Conservation (phyloP, 257 asterid species). For the Solanum sparsipilum region DNA sequence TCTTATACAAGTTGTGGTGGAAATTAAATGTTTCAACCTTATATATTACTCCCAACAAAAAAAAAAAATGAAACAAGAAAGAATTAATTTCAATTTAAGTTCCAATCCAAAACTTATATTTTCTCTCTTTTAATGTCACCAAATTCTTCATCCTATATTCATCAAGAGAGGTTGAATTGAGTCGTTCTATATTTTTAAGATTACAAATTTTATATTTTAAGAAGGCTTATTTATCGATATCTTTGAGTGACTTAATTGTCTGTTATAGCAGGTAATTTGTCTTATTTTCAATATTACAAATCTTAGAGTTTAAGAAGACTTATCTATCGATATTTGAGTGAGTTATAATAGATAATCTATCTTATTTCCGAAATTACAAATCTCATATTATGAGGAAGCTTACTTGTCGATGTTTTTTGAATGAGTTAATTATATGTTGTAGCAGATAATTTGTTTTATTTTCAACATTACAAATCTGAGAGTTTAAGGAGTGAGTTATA, state of each 20-base stretch:
- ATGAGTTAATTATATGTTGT: neutral
- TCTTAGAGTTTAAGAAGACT: neutral
- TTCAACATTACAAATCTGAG: neutral
- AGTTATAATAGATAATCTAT: neutral
- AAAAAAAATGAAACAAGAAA: neutral
- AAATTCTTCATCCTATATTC: neutral
- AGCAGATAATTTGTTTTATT: neutral
- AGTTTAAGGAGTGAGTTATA: neutral
- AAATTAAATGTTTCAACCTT: slow-evolving; percentile 13
- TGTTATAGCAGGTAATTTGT: too few species aligned
- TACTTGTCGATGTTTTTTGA: too few species aligned
- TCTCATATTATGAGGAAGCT: too few species aligned
- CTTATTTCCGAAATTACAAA: too few species aligned
- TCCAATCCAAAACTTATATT: neutral
- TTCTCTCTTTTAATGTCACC: neutral
- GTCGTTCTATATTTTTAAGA: neutral
- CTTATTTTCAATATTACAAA: neutral
- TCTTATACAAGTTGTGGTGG: slow-evolving; percentile 48
- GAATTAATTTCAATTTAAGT: neutral
- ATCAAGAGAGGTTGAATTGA: neutral
- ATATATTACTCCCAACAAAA: neutral
- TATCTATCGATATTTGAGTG: neutral
- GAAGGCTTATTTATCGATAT: too few species aligned
- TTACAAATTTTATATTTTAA: neutral
- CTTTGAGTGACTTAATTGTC: too few species aligned